Evolutionary conservation across 345 rosid species (phyloP).

Genomic region (Eucalyptus guilfoylei): DNA sequence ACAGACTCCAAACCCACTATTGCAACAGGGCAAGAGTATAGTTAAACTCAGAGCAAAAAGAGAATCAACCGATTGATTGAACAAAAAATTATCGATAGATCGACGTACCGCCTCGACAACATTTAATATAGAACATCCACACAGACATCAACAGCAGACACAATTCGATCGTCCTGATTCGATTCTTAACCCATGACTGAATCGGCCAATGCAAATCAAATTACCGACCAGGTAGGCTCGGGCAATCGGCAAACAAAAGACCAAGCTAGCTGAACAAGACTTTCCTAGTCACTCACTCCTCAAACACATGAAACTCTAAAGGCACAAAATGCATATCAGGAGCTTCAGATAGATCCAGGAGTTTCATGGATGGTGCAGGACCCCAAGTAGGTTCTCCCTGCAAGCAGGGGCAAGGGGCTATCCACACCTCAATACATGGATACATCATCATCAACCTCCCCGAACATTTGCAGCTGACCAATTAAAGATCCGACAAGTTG

Average conservation of each 20-base stretch:
- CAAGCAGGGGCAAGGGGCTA: neutral
- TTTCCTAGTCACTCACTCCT: neutral
- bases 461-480: neutral
- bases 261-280: neutral
- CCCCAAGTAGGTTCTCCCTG: conserved; percentile 6
- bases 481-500: neutral
- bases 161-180: neutral
- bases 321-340: conserved; percentile 15
- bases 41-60: neutral
- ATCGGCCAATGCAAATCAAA: neutral
- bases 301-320: too few species aligned
- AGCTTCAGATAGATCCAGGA: neutral
- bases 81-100: neutral
- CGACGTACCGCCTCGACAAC: too few species aligned
- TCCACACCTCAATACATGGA: neutral
- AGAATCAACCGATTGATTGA: neutral
- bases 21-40: neutral
- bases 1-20: neutral
- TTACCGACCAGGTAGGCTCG: neutral
- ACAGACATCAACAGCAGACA: neutral
- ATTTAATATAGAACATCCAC: neutral
- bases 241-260: neutral
- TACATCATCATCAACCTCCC: conserved; percentile 29
- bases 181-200: neutral
- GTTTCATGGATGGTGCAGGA: neutral